phyloP scores from a whole-genome alignment of 495 filamentous ascomycete species.

The Xylaria telfairii region DNA sequence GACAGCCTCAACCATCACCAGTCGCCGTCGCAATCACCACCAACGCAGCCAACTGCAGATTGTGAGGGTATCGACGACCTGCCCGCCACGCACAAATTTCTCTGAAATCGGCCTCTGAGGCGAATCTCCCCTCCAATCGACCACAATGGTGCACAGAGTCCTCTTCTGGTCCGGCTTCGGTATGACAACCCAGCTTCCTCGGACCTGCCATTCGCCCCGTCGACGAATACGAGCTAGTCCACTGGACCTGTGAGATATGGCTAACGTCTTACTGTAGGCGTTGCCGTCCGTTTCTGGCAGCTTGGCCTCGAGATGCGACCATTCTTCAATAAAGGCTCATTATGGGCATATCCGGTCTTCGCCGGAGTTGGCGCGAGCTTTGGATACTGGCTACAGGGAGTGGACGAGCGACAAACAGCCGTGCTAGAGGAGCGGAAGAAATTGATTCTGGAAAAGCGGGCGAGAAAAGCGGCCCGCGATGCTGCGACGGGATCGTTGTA shows the following conservation, averaged over 20 bases:
- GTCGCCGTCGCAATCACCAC: conserved; percentile 15
- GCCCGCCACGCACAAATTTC: neutral
- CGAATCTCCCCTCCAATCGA: conserved; percentile 5
- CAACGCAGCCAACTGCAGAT: neutral
- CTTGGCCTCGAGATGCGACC: conserved; percentile 98
- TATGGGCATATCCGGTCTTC: conserved; percentile 94
- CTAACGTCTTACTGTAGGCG: conserved; percentile 59
- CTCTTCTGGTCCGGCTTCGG: conserved; percentile 98
- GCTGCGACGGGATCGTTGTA: conserved; percentile 40
- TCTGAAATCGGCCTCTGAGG: neutral
- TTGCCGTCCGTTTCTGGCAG: conserved; percentile 91
- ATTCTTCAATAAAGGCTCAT: conserved; percentile 74
- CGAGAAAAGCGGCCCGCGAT: conserved; percentile 70
- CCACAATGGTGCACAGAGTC: conserved; percentile 70
- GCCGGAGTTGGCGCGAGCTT: conserved; percentile 84
- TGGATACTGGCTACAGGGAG: conserved; percentile 92
- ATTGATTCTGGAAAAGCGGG: conserved; percentile 85
- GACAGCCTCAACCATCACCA: neutral
- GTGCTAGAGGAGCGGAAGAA: conserved; percentile 78
- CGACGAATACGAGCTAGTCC: conserved; percentile 8
- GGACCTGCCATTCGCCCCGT: conserved; percentile 23
- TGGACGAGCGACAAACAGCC: conserved; percentile 77
- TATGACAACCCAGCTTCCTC: conserved; percentile 52
- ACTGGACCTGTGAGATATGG: neutral
- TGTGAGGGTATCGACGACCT: neutral